phyloP scores from a whole-genome alignment of 2,329 filamentous ascomycete species.

The Trichoderma semiorbis region DNA sequence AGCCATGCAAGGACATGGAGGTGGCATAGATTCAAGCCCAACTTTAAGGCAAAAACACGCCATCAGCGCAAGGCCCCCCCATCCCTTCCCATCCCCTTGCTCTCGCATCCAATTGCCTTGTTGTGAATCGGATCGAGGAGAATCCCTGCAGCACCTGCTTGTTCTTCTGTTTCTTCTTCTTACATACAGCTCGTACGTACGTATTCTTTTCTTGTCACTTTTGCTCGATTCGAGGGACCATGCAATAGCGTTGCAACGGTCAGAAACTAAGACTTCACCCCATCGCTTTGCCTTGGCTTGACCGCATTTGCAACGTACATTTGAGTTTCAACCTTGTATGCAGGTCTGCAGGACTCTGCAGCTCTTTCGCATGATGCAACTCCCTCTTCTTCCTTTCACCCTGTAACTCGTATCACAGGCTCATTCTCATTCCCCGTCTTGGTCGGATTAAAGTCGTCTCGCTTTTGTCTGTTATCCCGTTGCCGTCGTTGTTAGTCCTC shows the following conservation, averaged over 20 bases:
- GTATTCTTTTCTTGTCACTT: neutral
- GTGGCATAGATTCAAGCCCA: neutral
- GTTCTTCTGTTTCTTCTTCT: neutral
- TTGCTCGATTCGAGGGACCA: neutral
- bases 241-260: neutral
- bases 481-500: neutral
- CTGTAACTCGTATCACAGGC: neutral
- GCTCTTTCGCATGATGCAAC: neutral
- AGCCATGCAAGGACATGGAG: neutral
- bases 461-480: neutral
- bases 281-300: neutral
- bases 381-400: neutral
- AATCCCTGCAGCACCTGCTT: neutral
- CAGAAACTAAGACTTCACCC: neutral
- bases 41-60: constrained; percentile 1
- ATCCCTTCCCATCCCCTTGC: neutral
- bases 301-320: neutral
- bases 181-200: neutral
- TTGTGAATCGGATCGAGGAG: neutral
- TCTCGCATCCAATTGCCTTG: neutral
- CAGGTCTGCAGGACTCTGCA: neutral
- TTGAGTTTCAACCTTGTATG: neutral
- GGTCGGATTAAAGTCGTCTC: neutral
- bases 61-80: neutral
- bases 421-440: neutral